Base-by-base conservation (phyloP, 2,329 filamentous ascomycete genomes). In the Westerdykella ornata region DNA sequence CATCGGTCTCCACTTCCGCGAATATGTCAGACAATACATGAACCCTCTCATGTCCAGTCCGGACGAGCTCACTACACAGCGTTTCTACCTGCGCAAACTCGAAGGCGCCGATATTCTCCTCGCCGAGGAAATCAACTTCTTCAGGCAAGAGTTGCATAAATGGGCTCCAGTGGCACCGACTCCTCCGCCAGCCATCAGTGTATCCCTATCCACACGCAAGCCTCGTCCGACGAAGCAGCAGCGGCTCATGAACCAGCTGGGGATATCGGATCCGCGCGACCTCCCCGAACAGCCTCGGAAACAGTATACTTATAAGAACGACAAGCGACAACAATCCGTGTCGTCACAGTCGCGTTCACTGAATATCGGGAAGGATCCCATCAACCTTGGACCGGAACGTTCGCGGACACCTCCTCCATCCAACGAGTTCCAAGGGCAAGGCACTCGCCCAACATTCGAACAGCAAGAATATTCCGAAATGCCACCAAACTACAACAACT, bases 11-110 rank as follows among this genome's bases (percentile, higher is more conserved):
- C 79, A 78, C 2, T 98, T 97, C 70, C 81, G 90, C 35, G 81
- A 85, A 22, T 90, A 88, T 56, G 82, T 98, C 41, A 74, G 80
- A 11, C 76, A 78, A 4, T 89, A 86, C 60, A 89, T 89, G 63
- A 92, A 88, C 57, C 84, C 85, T 2, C 71, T 88, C 16, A 78
- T 88, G 60, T 83, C 83, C 1, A 94, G 85, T 1, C 81, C 85
- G 9, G 87, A 90, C 32, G 90, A 97, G 62, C 82, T 88, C 7
- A 85, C 88, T 41, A 89, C 85, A 0, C 84, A 96, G 65, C 81
- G 94, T 5, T 98, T 98, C 67, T 97, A 95, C 56, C 73, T 98
- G 31, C 85, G 92, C 43, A 98, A 98, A 69, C 88, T 98, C 40
- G 92, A 98, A 68, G 92, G 92, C 2, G 89, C 92, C 1, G 92